Percentiles rank a stretch among this genome's conserved stretches.
Evolutionary conservation across 352 stramenopile species (phyloP).

Genomic region (Phytophthora meadii): DNA sequence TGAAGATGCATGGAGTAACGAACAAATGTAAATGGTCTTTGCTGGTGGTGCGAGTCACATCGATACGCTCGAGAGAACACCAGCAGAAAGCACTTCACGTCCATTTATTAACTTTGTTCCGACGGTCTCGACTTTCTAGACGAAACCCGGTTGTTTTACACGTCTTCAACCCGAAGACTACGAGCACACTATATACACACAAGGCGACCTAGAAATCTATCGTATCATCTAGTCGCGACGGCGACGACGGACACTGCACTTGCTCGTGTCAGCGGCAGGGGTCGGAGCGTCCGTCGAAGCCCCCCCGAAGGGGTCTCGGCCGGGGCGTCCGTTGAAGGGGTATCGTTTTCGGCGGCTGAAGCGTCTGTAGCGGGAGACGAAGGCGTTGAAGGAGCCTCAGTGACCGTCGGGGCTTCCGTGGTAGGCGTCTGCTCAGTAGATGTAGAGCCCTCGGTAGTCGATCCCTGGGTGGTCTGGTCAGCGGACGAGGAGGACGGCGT

Average conservation of each 20-base stretch:
- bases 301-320: neutral
- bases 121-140: slow-evolving; percentile 12
- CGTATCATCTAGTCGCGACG: slow-evolving; percentile 27
- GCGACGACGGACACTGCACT: slow-evolving; percentile 31
- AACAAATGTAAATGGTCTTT: neutral
- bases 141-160: slow-evolving; percentile 28
- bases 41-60: too few relatives aligned
- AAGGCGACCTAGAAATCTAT: slow-evolving; percentile 18
- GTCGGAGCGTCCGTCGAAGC: slow-evolving; percentile 19
- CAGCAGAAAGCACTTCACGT: slow-evolving; percentile 5
- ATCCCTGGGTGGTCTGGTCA: slow-evolving; percentile 8
- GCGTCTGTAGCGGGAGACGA: slow-evolving; percentile 14
- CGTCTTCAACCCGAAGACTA: slow-evolving; percentile 14
- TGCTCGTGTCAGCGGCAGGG: slow-evolving; percentile 19
- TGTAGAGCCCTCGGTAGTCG: slow-evolving; percentile 6
- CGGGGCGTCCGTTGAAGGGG: slow-evolving; percentile 15
- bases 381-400: slow-evolving; percentile 19
- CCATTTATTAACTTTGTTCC: slow-evolving; percentile 25
- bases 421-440: slow-evolving; percentile 20
- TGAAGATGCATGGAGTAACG: slow-evolving; percentile 17
- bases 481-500: slow-evolving; percentile 8
- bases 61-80: too few relatives aligned
- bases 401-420: slow-evolving; percentile 13
- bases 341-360: slow-evolving; percentile 2
- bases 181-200: slow-evolving; percentile 11